A percentile compares a stretch with the other conserved stretches of the same genome.
Evolutionary conservation across 208 protist genomes (phyloP).

Genomic region (Naegleria gruberi): DNA sequence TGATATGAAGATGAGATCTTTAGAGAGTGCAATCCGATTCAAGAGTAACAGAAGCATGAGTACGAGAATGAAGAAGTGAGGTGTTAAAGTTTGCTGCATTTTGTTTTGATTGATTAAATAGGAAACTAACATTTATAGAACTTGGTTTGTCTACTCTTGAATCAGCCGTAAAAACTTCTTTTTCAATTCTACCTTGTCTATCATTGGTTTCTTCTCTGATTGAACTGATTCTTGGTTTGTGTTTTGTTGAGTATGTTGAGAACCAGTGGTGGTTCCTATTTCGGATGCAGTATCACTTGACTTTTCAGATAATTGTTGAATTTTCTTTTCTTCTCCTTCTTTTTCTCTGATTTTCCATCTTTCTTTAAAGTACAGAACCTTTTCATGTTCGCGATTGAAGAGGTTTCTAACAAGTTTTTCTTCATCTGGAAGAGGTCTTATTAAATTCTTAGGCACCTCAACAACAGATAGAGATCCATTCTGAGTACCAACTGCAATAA

Average conservation of each 20-base stretch:
- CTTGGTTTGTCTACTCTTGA: neutral
- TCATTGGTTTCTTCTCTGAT: neutral
- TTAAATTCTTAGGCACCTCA: slow-evolving; percentile 62
- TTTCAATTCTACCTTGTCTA: neutral
- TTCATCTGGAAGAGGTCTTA: slow-evolving; percentile 21
- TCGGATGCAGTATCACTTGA: neutral
- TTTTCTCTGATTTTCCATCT: neutral
- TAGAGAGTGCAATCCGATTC: no score
- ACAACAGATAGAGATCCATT: slow-evolving; percentile 76
- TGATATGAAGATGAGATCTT: no score
- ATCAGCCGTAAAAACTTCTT: neutral
- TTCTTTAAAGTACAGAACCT: neutral
- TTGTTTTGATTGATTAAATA: no score
- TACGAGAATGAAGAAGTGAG: no score
- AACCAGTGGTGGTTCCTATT: neutral
- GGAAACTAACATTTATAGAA: no score
- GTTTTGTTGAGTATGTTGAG: neutral
- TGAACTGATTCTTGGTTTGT: neutral
- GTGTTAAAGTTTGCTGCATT: no score
- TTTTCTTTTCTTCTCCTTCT: neutral
- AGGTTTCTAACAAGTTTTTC: neutral
- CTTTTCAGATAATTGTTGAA: neutral
- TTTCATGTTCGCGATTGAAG: neutral
- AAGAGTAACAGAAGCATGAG: no score
- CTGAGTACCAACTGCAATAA: slow-evolving; percentile 66